Base-by-base conservation (phyloP, 1,139 yeast genomes). In the Kodamaea ohmeri region DNA sequence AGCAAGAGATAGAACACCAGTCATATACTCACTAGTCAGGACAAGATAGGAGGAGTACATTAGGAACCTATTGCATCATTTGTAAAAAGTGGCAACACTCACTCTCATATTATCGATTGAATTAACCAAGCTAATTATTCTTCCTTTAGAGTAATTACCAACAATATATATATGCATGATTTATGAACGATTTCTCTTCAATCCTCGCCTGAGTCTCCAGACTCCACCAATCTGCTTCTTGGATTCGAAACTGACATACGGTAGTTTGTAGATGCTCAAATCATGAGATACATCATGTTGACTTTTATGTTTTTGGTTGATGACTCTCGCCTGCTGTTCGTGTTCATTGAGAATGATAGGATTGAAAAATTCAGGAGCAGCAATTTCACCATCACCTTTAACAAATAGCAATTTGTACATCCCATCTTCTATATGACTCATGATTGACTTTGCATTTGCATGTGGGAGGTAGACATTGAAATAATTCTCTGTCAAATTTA, bases 311-410 rank as follows among this genome's bases (percentile, higher is more conserved):
- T 40, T 29, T 52, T 31, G 31, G 42, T 41, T 35, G 11, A 36
- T 14, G 25, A 41, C 30, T 19, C 33, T 35, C 7, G 32, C 37
- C 35, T 40, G 42, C 17, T 34, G 25, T 27, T 39, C 46, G 12
- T 48, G 49, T 2, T 43, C 47, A 24, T 34, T 41, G 3, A 58
- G 37, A 21, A 59, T 44, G 6, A 45, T 49, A 7, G 62, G 61
- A 46, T 55, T 54, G 8, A 64, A 44, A 12, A 67, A 44, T 39
- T 71, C 76, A 15, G 59, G 48, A 4, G 49, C 37, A 0, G 75
- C 73, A 1, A 69, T 45, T 35, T 80, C 86, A 1, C 88, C 77
- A 30, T 80, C 74, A 1, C 94, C 94, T 45, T 87, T 72, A 0
- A 78, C 69, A 1, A 87, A 43, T 0, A 83, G 42, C 34, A 80